Base-by-base conservation (phyloP, 306 rosid genomes). In the Dryas alaskensis region DNA sequence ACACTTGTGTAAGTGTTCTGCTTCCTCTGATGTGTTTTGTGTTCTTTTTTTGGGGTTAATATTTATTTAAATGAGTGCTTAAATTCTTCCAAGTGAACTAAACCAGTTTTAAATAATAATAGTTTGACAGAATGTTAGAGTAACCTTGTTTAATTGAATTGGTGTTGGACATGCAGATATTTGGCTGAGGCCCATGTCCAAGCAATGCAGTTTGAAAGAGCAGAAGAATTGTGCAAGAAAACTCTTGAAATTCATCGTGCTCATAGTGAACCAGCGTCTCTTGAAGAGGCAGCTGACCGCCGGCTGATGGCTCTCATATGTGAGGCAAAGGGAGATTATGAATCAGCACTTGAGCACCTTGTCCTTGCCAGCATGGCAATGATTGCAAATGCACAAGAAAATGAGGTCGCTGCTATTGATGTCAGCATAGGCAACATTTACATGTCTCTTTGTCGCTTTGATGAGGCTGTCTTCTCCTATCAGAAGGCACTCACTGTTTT, bases 351-450 rank as follows among this genome's bases (percentile, higher is more conserved):
- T 22, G 99, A 95, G 84, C 97, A 95, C 67, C 99, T 95, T 64
- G 99, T 95, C 69, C 97, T 95, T 10, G 99, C 99, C 47, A 92
- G 98, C 75, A 95, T 95, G 99, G 95, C 98, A 4, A 95, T 95
- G 99, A 81, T 95, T 61, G 97, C 99, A 5, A 95, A 95, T 69
- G 96, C 86, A 40, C 98, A 87, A 63, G 99, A 95, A 79, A 90
- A 75, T 52, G 99, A 95, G 59, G 99, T 90, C 82, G 99, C 99
- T 40, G 81, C 93, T 0, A 90, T 95, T 87, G 99, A 95, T 85
- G 92, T 95, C 43, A 92, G 99, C 82, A 92, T 95, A 44, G 99
- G 99, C 39, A 95, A 92, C 81, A 84, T 92, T 77, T 95, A 95
- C 80, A 87, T 92, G 96, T 90, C 96, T 45, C 93, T 95, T 8